phyloP scores from a whole-genome alignment of 352 stramenopile species.

The Phytophthora pluvialis region DNA sequence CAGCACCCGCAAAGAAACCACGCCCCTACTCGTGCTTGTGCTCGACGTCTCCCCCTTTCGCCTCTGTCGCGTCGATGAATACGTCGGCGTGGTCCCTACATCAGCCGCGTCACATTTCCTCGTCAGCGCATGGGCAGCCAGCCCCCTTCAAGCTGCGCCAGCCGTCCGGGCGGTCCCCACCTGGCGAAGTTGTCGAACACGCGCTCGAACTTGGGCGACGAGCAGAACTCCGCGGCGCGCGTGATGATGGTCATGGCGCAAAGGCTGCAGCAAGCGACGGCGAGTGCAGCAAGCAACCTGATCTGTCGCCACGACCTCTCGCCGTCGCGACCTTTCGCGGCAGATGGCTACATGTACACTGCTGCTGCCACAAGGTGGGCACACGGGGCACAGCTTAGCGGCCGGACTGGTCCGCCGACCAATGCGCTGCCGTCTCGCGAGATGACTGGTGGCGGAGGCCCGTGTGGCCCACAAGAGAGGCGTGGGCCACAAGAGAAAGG shows the following conservation, averaged over 20 bases:
- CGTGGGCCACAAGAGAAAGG: background rate
- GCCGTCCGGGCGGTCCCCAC: slow-evolving; percentile 23
- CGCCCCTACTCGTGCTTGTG: slow-evolving; percentile 74
- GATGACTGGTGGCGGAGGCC: slow-evolving; percentile 36
- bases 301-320: background rate
- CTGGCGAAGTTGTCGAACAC: slow-evolving; percentile 80
- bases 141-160: slow-evolving; percentile 10
- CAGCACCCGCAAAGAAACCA: background rate
- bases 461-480: slow-evolving; percentile 10
- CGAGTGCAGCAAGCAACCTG: background rate
- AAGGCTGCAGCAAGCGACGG: background rate
- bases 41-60: slow-evolving; percentile 68
- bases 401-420: slow-evolving; percentile 2
- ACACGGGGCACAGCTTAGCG: background rate
- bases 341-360: slow-evolving; percentile 28
- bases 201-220: slow-evolving; percentile 76
- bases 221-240: slow-evolving; percentile 72
- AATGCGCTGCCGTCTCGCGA: slow-evolving; percentile 9
- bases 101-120: slow-evolving; percentile 16
- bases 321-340: slow-evolving; percentile 23
- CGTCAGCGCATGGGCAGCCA: slow-evolving; percentile 1
- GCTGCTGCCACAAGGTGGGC: background rate
- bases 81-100: slow-evolving; percentile 62
- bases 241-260: slow-evolving; percentile 64
- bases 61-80: slow-evolving; percentile 71